phyloP scores from a whole-genome alignment of 495 filamentous ascomycete species.

The Lasiosphaeria miniovina region DNA sequence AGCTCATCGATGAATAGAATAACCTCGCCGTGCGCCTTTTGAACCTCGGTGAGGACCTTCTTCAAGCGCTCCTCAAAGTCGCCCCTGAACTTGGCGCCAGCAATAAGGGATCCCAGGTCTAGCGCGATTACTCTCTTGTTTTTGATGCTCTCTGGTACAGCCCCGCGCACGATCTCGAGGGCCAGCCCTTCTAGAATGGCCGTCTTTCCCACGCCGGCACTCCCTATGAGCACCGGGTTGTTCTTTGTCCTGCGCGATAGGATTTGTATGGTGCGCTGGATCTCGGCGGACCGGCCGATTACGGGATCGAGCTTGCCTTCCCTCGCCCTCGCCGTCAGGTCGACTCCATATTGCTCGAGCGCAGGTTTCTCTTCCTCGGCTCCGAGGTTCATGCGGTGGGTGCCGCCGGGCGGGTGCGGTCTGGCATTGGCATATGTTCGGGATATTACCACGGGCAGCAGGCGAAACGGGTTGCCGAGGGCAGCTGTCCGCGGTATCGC shows the following conservation, averaged over 20 bases:
- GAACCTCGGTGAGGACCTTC: constrained; percentile 82
- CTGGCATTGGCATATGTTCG: constrained; percentile 73
- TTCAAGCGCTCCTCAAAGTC: constrained; percentile 97
- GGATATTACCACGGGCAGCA: constrained; percentile 27
- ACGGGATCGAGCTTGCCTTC: constrained; percentile 93
- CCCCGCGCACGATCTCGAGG: constrained; percentile 83
- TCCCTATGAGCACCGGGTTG: constrained; percentile 91
- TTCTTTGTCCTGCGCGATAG: constrained; percentile 93
- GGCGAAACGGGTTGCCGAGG: constrained; percentile 13
- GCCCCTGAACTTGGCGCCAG: constrained; percentile 90
- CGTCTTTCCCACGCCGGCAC: constrained; percentile 92
- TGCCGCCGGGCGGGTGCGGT: constrained; percentile 85
- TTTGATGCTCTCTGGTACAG: constrained; percentile 96
- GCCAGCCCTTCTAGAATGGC: constrained; percentile 92
- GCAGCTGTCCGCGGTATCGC: constrained; percentile 7
- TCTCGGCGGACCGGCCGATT: constrained; percentile 87
- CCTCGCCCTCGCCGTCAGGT: constrained; percentile 81
- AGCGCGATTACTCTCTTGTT: constrained; percentile 84
- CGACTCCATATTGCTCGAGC: constrained; percentile 84
- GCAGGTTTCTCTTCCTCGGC: constrained; percentile 79
- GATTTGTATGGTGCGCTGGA: constrained; percentile 91
- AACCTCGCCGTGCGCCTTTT: constrained; percentile 80
- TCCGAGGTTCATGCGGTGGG: constrained; percentile 86
- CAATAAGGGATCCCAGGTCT: constrained; percentile 88
- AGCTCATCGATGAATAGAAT: constrained; percentile 97